Percentiles rank a stretch among this genome's conserved stretches.
Evolutionary conservation across 768 basidiomycete species (phyloP).

Genomic region (Postia placenta): DNA sequence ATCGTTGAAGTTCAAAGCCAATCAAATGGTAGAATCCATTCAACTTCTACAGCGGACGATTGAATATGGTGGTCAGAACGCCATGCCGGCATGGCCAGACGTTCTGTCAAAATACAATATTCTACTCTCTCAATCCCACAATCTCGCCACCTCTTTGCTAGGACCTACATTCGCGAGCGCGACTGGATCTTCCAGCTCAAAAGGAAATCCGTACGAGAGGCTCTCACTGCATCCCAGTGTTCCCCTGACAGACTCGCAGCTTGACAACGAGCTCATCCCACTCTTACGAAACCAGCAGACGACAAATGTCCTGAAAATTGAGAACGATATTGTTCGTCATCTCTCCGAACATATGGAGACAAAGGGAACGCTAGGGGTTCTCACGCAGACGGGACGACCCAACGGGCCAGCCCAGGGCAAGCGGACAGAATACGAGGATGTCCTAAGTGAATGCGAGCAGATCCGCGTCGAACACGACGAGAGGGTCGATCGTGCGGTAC

Average conservation of each 20-base stretch:
- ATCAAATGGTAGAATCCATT: constrained; percentile 76
- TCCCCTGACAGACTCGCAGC: constrained; percentile 53
- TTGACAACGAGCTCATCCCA: constrained; percentile 69
- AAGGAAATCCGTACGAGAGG: constrained; percentile 49
- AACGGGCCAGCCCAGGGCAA: constrained; percentile 28
- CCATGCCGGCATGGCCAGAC: constrained; percentile 84
- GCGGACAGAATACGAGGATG: constrained; percentile 44
- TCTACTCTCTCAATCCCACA: constrained; percentile 77
- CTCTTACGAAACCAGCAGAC: constrained; percentile 78
- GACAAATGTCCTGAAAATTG: constrained; percentile 63
- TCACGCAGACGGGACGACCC: constrained; percentile 22
- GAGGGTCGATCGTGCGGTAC: constrained; percentile 70
- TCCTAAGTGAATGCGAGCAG: constrained; percentile 58
- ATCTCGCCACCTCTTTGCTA: constrained; percentile 59
- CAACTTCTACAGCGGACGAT: constrained; percentile 56
- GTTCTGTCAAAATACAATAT: constrained; percentile 83
- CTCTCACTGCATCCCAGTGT: constrained; percentile 53
- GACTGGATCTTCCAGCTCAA: constrained; percentile 10
- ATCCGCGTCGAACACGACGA: constrained; percentile 68
- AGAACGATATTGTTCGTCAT: constrained; percentile 66
- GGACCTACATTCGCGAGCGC: constrained; percentile 18
- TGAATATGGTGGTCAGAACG: constrained; percentile 46
- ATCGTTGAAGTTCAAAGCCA: constrained; percentile 69
- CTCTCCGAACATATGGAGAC: constrained; percentile 57
- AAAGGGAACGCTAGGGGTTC: constrained; percentile 25